These are phyloP conservation scores for Gossypioides kirkii DNA, from an alignment of 345 rosid genomes.

Conservation along the genomic window DNA sequence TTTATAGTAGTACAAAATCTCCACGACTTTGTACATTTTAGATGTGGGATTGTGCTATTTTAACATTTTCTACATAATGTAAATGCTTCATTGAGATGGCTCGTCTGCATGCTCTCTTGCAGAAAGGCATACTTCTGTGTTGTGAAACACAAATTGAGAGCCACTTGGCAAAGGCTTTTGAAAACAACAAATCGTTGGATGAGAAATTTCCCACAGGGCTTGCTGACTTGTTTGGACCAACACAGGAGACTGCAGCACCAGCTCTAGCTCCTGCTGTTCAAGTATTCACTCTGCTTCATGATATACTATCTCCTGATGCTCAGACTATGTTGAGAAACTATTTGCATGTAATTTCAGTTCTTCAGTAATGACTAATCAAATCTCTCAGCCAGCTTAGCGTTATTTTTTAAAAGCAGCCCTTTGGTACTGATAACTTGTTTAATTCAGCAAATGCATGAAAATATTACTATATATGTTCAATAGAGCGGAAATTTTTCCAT, in stretches of 20 bases:
- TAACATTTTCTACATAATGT: background rate
- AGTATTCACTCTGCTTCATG: constrained; percentile 82
- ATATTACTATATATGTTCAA: background rate
- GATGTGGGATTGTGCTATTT: too few species aligned
- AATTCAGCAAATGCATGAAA: background rate
- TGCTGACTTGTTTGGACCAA: constrained; percentile 48
- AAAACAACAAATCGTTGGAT: constrained; percentile 86
- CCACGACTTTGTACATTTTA: too few species aligned
- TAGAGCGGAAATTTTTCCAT: background rate
- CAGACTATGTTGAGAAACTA: constrained; percentile 71
- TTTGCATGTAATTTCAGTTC: constrained; percentile 52
- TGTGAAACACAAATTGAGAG: constrained; percentile 85
- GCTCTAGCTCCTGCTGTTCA: constrained; percentile 86
- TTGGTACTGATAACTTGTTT: background rate
- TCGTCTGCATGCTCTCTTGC: constrained; percentile 27
- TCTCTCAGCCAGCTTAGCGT: background rate
- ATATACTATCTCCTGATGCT: constrained; percentile 81
- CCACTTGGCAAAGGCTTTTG: constrained; percentile 76
- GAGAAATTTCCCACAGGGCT: constrained; percentile 65
- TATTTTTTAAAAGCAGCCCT: background rate
- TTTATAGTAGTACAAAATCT: too few species aligned
- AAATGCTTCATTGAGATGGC: background rate
- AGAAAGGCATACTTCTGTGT: constrained; percentile 80
- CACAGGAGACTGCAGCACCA: constrained; percentile 60
- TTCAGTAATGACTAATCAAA: background rate